A percentile compares a stretch with the other conserved stretches of the same genome.
Conservation (phyloP, 768 basidiomycete species). For the Tephrocybe sp. region DNA sequence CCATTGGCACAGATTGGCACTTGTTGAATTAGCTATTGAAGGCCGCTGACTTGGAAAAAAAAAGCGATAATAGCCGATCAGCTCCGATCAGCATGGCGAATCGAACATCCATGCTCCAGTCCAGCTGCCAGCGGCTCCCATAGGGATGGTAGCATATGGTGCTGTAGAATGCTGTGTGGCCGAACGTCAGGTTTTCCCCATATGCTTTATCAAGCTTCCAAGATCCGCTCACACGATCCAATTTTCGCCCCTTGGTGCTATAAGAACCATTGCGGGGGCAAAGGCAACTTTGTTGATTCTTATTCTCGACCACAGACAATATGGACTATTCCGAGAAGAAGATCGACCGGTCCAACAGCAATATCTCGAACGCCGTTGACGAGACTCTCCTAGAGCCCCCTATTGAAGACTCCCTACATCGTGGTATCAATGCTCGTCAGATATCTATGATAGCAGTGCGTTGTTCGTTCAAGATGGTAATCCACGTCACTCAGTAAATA, state of each 20-base stretch:
- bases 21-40: no score
- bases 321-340: constrained; percentile 26
- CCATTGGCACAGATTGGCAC: no score
- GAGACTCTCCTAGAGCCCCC: constrained; percentile 33
- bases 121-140: no score
- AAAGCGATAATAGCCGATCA: no score
- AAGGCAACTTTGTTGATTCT: constrained; percentile 1
- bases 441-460: constrained; percentile 55
- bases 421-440: constrained; percentile 49
- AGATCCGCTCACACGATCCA: background rate
- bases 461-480: constrained; percentile 1
- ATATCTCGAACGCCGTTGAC: constrained; percentile 22
- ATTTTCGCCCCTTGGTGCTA: background rate
- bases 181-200: background rate
- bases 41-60: no score
- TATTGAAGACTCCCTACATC: constrained; percentile 37
- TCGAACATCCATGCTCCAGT: no score
- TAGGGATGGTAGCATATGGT: no score
- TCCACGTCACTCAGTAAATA: background rate
- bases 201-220: background rate
- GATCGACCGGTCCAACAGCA: constrained; percentile 13
- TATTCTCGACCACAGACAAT: constrained; percentile 1
- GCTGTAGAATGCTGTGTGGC: background rate
- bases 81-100: no score
- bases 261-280: background rate